These are phyloP conservation scores for Ocimum tenuiflorum DNA, from an alignment of 257 asterid species.

Conservation along the genomic window DNA sequence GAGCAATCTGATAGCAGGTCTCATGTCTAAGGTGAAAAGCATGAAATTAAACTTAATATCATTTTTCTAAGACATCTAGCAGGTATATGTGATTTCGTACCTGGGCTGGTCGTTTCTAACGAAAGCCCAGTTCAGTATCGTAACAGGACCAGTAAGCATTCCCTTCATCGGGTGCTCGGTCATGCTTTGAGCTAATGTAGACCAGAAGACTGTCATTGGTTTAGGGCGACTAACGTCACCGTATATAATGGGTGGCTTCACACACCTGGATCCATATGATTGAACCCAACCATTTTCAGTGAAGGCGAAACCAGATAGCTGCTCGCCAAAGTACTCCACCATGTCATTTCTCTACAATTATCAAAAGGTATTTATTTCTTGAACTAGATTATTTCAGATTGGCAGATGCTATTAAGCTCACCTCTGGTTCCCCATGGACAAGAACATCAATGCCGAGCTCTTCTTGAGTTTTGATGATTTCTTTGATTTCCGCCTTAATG, in stretches of 20 bases:
- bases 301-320: conserved; percentile 79
- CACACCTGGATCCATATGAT: conserved; percentile 87
- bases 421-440: conserved; percentile 96
- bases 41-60: neutral
- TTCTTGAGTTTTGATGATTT: conserved; percentile 71
- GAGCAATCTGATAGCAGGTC: conserved; percentile 78
- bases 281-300: conserved; percentile 91
- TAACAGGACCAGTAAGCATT: conserved; percentile 93
- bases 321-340: conserved; percentile 95
- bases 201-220: conserved; percentile 88
- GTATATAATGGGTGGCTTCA: conserved; percentile 84
- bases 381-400: neutral
- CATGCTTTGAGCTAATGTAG: conserved; percentile 71
- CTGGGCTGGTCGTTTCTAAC: conserved; percentile 84
- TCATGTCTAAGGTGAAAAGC: conserved; percentile 35
- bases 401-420: conserved; percentile 15
- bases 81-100: conserved; percentile 23
- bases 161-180: conserved; percentile 84
- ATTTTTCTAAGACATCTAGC: neutral
- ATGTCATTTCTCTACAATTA: conserved; percentile 71
- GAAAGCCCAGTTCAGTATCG: conserved; percentile 84
- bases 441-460: conserved; percentile 83
- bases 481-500: conserved; percentile 57
- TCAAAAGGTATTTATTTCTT: neutral
- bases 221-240: conserved; percentile 90